Conservation (phyloP, 2,329 filamentous ascomycete genomes). For the Aspergillus ibericus region DNA sequence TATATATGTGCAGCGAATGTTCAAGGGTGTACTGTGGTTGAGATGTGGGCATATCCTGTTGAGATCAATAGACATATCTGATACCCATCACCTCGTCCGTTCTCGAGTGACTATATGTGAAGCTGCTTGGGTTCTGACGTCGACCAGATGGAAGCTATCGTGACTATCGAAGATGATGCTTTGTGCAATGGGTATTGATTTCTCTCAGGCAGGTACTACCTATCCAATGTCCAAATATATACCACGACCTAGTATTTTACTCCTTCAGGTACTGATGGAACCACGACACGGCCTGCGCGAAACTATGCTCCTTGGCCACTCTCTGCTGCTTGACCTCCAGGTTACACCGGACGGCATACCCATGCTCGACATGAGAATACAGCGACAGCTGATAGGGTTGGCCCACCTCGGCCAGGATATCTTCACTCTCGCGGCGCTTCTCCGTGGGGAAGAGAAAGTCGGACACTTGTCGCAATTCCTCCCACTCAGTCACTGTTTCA, state of each 20-base stretch:
- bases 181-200: too few species aligned
- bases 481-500: too few species aligned
- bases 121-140: too few species aligned
- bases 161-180: too few species aligned
- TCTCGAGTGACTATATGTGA: too few species aligned
- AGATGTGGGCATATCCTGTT: too few species aligned
- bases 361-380: conserved; percentile 67
- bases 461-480: not conserved
- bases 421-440: conserved; percentile 61
- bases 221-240: not conserved
- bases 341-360: conserved; percentile 44
- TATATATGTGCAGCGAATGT: not conserved
- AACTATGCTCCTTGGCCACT: not conserved
- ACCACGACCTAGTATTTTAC: not conserved
- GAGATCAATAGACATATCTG: too few species aligned
- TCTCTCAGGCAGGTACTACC: too few species aligned
- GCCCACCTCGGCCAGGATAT: conserved; percentile 54
- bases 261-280: not conserved
- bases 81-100: too few species aligned
- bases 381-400: conserved; percentile 69
- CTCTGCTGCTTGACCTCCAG: not conserved
- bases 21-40: too few species aligned
- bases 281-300: not conserved
- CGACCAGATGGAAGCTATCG: too few species aligned
- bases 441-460: conserved; percentile 51